phyloP scores from a whole-genome alignment of 2,329 filamentous ascomycete species.

The Colletotrichum sp. region DNA sequence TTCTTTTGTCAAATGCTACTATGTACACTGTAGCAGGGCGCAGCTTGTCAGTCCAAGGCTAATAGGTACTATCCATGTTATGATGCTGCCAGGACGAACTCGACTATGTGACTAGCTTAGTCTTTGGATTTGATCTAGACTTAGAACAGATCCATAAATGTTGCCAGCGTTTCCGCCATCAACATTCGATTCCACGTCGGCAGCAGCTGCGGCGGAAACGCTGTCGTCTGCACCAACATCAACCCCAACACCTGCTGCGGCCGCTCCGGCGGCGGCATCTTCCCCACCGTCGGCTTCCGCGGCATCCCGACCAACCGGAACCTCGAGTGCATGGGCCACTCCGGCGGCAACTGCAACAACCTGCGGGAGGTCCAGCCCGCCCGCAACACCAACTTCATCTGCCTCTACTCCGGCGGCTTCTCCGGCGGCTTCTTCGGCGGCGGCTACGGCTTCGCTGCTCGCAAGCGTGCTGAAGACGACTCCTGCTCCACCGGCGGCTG shows the following conservation, averaged over 20 bases:
- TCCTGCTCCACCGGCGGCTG: background rate
- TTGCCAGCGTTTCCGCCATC: background rate
- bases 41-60: background rate
- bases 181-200: background rate
- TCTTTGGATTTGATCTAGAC: too few species aligned
- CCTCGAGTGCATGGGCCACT: background rate
- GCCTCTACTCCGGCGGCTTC: background rate
- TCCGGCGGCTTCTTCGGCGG: background rate
- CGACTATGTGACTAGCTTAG: background rate
- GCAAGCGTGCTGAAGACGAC: background rate
- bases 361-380: background rate
- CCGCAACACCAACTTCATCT: background rate
- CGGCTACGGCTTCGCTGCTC: background rate
- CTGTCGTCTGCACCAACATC: background rate
- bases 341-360: background rate
- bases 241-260: background rate
- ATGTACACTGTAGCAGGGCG: background rate
- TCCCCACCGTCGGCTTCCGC: background rate
- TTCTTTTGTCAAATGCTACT: background rate
- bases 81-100: background rate
- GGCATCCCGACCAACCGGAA: background rate
- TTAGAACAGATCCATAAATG: too few species aligned
- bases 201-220: background rate
- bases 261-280: background rate
- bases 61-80: rapidly evolving